Evolutionary conservation across 495 filamentous ascomycete species (phyloP).

Genomic region (Letharia lupina): DNA sequence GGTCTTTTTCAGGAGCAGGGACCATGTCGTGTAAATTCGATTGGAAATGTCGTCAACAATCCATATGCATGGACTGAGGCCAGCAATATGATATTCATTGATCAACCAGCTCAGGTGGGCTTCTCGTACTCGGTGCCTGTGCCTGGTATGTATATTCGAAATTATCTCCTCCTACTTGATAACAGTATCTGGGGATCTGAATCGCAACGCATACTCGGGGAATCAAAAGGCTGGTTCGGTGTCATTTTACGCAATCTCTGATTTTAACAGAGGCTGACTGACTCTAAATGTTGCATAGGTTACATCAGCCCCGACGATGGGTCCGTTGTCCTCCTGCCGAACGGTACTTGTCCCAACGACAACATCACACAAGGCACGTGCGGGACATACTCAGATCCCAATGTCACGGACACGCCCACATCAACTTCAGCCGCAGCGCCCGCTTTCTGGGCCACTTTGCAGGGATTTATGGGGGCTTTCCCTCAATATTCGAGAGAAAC

Average conservation of each 20-base stretch:
- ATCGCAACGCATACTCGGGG: background rate
- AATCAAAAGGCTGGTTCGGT: background rate
- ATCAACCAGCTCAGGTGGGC: conserved; percentile 55
- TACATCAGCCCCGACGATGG: conserved; percentile 31
- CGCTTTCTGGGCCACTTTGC: conserved; percentile 44
- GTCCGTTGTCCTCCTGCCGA: conserved; percentile 7
- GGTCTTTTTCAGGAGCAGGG: conserved; percentile 58
- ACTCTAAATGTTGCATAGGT: background rate
- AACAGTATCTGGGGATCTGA: background rate
- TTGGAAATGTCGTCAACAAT: conserved; percentile 44
- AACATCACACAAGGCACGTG: conserved; percentile 17
- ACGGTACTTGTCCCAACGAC: conserved; percentile 7
- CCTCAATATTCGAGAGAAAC: conserved; percentile 48
- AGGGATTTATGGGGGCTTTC: conserved; percentile 57
- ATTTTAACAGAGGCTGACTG: conserved; percentile 19
- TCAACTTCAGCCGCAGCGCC: conserved; percentile 9
- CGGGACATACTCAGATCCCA: conserved; percentile 14
- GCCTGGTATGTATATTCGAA: conserved; percentile 33
- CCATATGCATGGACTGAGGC: conserved; percentile 41
- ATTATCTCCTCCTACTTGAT: background rate
- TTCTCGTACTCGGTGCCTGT: conserved; percentile 47
- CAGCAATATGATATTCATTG: conserved; percentile 45
- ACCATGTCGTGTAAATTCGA: conserved; percentile 47
- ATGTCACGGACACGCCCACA: conserved; percentile 6
- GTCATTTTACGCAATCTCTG: background rate